phyloP scores from a whole-genome alignment of 164 flowering plant species.

The Protea cynaroides region DNA sequence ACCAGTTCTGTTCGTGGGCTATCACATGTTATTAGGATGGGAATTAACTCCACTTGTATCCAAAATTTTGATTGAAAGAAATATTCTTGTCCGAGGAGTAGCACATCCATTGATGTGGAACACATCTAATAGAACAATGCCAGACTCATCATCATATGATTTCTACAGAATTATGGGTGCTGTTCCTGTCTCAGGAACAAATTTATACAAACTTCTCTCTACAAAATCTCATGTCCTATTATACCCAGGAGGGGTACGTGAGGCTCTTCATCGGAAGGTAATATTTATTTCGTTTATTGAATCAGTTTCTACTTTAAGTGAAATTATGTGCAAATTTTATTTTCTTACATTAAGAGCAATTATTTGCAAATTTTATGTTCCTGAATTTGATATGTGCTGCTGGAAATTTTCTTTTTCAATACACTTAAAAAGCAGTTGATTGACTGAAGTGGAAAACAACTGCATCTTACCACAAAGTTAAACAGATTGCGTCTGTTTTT shows the following conservation, averaged over 20 bases:
- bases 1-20: constrained; percentile 67
- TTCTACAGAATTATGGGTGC: constrained; percentile 54
- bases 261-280: constrained; percentile 80
- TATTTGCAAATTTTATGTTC: background rate
- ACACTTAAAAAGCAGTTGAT: too few relatives aligned
- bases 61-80: constrained; percentile 35
- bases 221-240: constrained; percentile 50
- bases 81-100: constrained; percentile 50
- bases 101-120: constrained; percentile 56
- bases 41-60: constrained; percentile 46
- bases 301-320: background rate
- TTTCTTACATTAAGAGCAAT: background rate
- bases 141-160: constrained; percentile 33
- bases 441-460: too few relatives aligned
- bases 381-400: too few relatives aligned
- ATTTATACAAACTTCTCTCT: constrained; percentile 47
- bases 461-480: too few relatives aligned
- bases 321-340: background rate
- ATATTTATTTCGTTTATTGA: background rate
- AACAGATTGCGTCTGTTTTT: too few relatives aligned
- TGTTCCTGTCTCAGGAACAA: constrained; percentile 54
- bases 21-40: constrained; percentile 69
- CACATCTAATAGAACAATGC: constrained; percentile 25
- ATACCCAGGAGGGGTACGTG: constrained; percentile 72
- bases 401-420: too few relatives aligned